Base-by-base conservation (phyloP, 139 green algal species). In the Nannochloris sp. region DNA sequence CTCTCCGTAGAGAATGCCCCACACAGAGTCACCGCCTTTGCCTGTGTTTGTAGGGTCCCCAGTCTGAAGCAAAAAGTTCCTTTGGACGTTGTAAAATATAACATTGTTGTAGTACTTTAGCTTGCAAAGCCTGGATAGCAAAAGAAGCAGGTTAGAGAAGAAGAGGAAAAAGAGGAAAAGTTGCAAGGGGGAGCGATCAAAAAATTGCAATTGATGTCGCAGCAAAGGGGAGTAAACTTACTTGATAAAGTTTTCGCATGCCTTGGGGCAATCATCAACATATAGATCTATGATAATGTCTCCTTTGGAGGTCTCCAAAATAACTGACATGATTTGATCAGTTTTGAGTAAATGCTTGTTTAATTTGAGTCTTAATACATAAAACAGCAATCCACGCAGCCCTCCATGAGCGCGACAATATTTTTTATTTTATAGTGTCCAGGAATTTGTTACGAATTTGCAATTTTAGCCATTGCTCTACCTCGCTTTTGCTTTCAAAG, bases 51-150 rank as follows among this genome's bases (percentile, higher is more conserved):
- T 90, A 12, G 90, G 90, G 59, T 97, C 90, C 7, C 90, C 90
- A 7, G 84, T 93, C 67, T 97, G 90, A 0, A 74, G 74, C 24
- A 97, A 85, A 73, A 96, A 97, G 78, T 90, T 81, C 2, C 47
- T 67, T 59, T 93, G 85, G 15, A 97, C 84, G 60, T 91, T 93
- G 79, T 93, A 84, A 64, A 97, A 96, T 14, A 96, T 60, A 61
- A 70, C 86, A 68, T 95, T 92, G 75, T 96, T 94, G 85, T 91
- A 97, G 65, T 95, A 94, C 69, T 96, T 96, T 55, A 93, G 74
- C 72, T 87, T 94, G 71, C 63, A 80, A 8, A 71, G 51, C 64
- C 71, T 78, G 80, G 4, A 19, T 8, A 55, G 35, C 7, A 54
- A 29, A 42, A 5, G 25, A 6, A 60, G 39, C 1, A 35, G 30